Evolutionary conservation across 192 early-diverging fungal genomes (phyloP).

Genomic region (Entomortierella beljakovae): DNA sequence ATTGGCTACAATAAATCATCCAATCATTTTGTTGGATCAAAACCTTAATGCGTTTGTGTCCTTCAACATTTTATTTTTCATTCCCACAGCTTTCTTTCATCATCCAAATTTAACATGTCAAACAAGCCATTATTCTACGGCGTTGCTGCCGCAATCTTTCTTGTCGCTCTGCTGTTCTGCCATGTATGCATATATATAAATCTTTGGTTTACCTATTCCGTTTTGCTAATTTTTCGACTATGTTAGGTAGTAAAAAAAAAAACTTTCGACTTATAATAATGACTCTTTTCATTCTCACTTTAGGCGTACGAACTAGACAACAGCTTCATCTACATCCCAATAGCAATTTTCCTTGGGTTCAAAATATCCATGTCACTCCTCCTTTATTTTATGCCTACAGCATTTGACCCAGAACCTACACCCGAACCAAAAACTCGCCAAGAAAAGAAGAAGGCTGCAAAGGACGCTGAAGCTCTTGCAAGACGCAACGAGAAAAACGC

Average conservation of each 20-base stretch:
- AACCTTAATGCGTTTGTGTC: background rate
- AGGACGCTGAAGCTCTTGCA: conserved; percentile 28
- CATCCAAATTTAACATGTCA: conserved; percentile 25
- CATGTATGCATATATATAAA: conserved; percentile 37
- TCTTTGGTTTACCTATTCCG: too few relatives aligned
- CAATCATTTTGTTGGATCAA: too few relatives aligned
- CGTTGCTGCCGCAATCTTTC: conserved; percentile 26
- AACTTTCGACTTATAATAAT: background rate
- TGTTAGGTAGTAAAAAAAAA: background rate
- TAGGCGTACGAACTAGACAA: conserved; percentile 45
- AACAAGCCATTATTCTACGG: conserved; percentile 23
- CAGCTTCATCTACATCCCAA: conserved; percentile 34
- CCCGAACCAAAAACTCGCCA: conserved; percentile 38
- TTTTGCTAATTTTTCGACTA: too few relatives aligned
- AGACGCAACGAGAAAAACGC: conserved; percentile 23
- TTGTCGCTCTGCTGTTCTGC: conserved; percentile 46
- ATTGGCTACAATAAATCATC: too few relatives aligned
- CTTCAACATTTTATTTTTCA: background rate
- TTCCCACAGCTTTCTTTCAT: background rate
- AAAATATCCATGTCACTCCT: conserved; percentile 29
- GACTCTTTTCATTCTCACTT: background rate
- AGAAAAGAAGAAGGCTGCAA: conserved; percentile 48
- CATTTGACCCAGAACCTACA: conserved; percentile 37
- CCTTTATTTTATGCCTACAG: conserved; percentile 30
- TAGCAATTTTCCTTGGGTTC: conserved; percentile 34